Evolutionary conservation across 1,284 basidiomycete species (phyloP).

Genomic region (Schizopora paradoxa): DNA sequence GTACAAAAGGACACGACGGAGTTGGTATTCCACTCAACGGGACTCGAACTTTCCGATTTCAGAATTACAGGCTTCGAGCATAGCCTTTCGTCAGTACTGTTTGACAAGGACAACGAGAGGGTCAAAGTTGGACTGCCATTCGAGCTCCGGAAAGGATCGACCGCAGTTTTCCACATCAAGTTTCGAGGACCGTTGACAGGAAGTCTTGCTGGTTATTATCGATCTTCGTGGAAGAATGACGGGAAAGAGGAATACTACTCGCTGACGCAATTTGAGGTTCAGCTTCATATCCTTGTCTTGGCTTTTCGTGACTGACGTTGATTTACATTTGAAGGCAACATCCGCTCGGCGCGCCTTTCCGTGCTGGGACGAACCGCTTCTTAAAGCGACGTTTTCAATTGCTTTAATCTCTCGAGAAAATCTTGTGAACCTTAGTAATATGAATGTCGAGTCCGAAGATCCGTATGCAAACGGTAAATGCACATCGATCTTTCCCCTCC

Average conservation of each 20-base stretch:
- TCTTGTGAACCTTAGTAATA: slow-evolving; percentile 82
- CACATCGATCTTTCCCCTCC: neutral
- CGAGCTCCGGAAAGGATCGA: slow-evolving; percentile 56
- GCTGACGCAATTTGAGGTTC: slow-evolving; percentile 77
- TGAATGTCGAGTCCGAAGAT: slow-evolving; percentile 64
- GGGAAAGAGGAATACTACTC: slow-evolving; percentile 64
- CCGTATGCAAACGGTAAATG: slow-evolving; percentile 30
- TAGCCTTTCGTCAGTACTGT: no score
- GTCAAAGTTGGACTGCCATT: slow-evolving; percentile 49
- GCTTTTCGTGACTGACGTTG: no score
- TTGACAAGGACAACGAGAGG: slow-evolving; percentile 62
- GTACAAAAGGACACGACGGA: slow-evolving; percentile 60
- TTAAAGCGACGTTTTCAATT: slow-evolving; percentile 85
- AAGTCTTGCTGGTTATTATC: slow-evolving; percentile 73
- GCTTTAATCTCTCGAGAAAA: slow-evolving; percentile 80
- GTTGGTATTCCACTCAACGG: slow-evolving; percentile 70
- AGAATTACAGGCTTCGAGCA: slow-evolving; percentile 42
- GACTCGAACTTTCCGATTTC: slow-evolving; percentile 65
- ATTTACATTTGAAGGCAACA: slow-evolving; percentile 75
- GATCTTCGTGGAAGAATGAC: slow-evolving; percentile 48
- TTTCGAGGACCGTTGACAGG: slow-evolving; percentile 64
- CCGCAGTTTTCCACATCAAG: slow-evolving; percentile 54
- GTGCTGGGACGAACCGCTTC: slow-evolving; percentile 89
- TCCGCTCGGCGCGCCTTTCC: slow-evolving; percentile 81
- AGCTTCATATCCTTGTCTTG: no score